Evolutionary conservation across 2,329 filamentous ascomycete genomes (phyloP), one percentile per base, ranked within the genome.

Genomic region (Cytospora piceae): DNA sequence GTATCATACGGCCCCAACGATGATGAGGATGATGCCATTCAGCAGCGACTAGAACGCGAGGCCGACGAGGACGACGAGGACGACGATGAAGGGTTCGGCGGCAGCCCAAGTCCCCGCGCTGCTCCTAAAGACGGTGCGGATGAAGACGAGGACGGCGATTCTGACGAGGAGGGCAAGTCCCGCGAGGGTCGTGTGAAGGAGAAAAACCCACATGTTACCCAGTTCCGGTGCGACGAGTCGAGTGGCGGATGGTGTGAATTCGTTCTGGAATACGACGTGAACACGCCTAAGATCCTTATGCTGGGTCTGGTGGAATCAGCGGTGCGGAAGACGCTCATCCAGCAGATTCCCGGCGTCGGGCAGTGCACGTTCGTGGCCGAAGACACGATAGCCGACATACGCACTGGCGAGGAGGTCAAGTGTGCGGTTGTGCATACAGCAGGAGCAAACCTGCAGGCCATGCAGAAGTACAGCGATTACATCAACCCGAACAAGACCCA

Each of bases 1-100:
- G 89, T 94, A 2, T 95, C 93, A 17, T 98, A 97, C 71, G 94
- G 93, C 49, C 92, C 90, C 39, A 96, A 96, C 56, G 95, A 98
- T 74, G 94, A 97, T 6, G 94, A 94, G 4, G 95, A 98, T 73
- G 86, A 92, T 70, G 88, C 85, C 42, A 87, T 96, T 63, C 88
- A 90, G 71, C 81, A 82, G 61, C 83, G 85, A 65, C 84, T 90
- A 73, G 84, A 86, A 64, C 82, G 81, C 37, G 87, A 89, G 60
- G 83, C 81, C 2, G 46, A 57, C 24, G 31, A 58, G 17, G 51
- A n/a, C 6, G 72, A 71, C 27, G 86, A 87, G 24, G 84, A 84
- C 2, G 83, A 85, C 70, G 83, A 83, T 67, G 84, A 85, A 72
- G 82, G 78, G 5, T 80, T 86, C 61, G 81, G 80, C 27, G 82